Conservation (phyloP, 768 basidiomycete genomes). For the Pulveroboletus sp. region DNA sequence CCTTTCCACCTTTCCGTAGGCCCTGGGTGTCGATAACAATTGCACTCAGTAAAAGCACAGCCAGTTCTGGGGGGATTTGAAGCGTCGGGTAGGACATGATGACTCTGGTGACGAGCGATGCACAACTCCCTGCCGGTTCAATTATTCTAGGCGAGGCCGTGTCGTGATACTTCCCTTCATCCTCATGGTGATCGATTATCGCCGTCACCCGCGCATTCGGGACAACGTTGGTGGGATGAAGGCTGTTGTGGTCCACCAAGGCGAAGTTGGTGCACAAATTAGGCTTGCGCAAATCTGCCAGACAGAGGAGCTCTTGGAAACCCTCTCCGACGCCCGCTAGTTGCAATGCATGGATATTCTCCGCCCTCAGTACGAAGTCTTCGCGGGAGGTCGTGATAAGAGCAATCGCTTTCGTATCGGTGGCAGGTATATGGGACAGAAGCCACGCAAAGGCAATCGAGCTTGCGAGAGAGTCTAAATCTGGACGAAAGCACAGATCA, state of each 20-base stretch:
- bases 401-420: slow-evolving; percentile 56
- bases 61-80: slow-evolving; percentile 53
- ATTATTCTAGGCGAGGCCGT: slow-evolving; percentile 67
- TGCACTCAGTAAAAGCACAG: slow-evolving; percentile 73
- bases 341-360: slow-evolving; percentile 76
- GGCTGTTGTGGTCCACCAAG: slow-evolving; percentile 88
- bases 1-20: slow-evolving; percentile 75
- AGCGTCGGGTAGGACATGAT: slow-evolving; percentile 23
- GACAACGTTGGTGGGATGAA: slow-evolving; percentile 42
- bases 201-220: slow-evolving; percentile 56
- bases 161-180: slow-evolving; percentile 66
- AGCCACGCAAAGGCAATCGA: slow-evolving; percentile 84
- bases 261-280: slow-evolving; percentile 52
- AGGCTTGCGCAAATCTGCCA: slow-evolving; percentile 58
- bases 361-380: slow-evolving; percentile 77
- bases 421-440: slow-evolving; percentile 34
- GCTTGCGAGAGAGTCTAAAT: slow-evolving; percentile 86
- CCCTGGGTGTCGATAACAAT: slow-evolving; percentile 87
- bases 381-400: slow-evolving; percentile 63
- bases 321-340: slow-evolving; percentile 51
- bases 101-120: slow-evolving; percentile 55
- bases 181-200: slow-evolving; percentile 88
- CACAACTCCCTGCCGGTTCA: slow-evolving; percentile 70
- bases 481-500: slow-evolving; percentile 37
- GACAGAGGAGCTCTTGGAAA: slow-evolving; percentile 56